Evolutionary conservation across 192 early-diverging fungal species (phyloP).

Genomic region (Podila verticillata): DNA sequence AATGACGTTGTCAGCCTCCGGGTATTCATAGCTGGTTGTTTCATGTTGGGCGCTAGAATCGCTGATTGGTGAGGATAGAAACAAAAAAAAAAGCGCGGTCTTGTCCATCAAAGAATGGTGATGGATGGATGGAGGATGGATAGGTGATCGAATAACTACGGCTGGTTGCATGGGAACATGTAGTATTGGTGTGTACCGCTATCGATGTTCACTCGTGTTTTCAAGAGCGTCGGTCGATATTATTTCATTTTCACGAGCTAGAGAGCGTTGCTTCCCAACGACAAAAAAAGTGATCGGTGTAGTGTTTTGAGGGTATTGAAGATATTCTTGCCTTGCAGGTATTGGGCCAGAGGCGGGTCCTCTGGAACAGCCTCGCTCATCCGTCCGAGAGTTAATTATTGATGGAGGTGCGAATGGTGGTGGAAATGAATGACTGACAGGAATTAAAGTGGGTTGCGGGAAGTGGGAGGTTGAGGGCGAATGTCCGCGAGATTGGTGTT

Average conservation of each 20-base stretch:
- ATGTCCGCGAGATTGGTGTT: too few relatives aligned
- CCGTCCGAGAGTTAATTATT: not conserved
- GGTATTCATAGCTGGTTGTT: too few relatives aligned
- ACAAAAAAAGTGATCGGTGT: not conserved
- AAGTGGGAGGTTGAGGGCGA: too few relatives aligned
- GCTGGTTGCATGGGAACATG: not conserved
- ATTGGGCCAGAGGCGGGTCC: conserved; percentile 70
- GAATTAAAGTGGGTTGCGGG: too few relatives aligned
- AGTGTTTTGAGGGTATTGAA: not conserved
- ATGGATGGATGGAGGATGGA: not conserved
- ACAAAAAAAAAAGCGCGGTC: too few relatives aligned
- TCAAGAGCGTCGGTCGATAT: not conserved
- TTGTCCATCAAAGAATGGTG: not conserved
- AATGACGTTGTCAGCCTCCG: too few relatives aligned
- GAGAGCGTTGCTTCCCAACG: not conserved
- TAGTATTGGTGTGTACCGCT: not conserved
- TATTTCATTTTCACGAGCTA: conserved; percentile 1
- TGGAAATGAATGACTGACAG: not conserved
- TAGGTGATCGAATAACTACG: not conserved
- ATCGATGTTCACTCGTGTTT: not conserved
- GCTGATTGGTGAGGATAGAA: too few relatives aligned
- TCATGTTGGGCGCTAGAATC: too few relatives aligned
- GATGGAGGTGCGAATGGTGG: not conserved
- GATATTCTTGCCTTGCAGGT: conserved; percentile 61
- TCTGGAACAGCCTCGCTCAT: conserved; percentile 70